Conservation (phyloP, 2,329 filamentous ascomycete species). For the Magnaporthales sp. region DNA sequence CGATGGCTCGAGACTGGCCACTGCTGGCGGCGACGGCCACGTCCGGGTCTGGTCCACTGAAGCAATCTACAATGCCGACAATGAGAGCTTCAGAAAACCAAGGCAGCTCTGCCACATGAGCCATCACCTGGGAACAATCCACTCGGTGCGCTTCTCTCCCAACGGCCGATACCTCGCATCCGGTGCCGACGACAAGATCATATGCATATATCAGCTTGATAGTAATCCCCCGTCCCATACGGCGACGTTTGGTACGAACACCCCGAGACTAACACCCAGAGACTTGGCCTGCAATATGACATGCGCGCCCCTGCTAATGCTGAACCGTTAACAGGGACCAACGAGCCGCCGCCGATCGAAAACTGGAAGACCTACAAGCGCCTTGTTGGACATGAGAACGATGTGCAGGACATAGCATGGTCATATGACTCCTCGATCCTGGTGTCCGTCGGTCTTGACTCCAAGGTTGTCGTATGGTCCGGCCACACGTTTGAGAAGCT, state of each 20-base stretch:
- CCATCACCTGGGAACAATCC: constrained; percentile 95
- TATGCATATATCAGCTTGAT: constrained; percentile 92
- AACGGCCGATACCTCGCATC: constrained; percentile 94
- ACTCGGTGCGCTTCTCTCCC: constrained; percentile 92
- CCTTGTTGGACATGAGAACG: constrained; percentile 93
- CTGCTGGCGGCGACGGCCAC: constrained; percentile 93
- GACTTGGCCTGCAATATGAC: not conserved
- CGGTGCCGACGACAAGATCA: constrained; percentile 96
- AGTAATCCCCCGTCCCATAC: constrained; percentile 67
- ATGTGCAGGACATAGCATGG: constrained; percentile 97
- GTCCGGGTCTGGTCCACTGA: constrained; percentile 98
- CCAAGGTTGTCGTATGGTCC: constrained; percentile 97
- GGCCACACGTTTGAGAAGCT: constrained; percentile 97
- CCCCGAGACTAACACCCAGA: not conserved
- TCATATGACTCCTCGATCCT: constrained; percentile 91
- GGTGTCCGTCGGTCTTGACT: constrained; percentile 92
- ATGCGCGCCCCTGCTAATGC: constrained; percentile 1
- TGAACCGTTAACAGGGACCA: constrained; percentile 48
- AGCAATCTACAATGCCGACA: constrained; percentile 73
- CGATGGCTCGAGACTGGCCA: constrained; percentile 84
- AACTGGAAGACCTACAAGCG: constrained; percentile 96
- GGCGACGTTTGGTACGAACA: constrained; percentile 64
- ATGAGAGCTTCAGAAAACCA: constrained; percentile 64
- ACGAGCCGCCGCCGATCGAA: constrained; percentile 86
- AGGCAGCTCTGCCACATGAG: constrained; percentile 97